Evolutionary conservation across 2,329 filamentous ascomycete genomes (phyloP), one percentile per base, ranked within the genome.

Genomic region (Trichoderma simmonsii): DNA sequence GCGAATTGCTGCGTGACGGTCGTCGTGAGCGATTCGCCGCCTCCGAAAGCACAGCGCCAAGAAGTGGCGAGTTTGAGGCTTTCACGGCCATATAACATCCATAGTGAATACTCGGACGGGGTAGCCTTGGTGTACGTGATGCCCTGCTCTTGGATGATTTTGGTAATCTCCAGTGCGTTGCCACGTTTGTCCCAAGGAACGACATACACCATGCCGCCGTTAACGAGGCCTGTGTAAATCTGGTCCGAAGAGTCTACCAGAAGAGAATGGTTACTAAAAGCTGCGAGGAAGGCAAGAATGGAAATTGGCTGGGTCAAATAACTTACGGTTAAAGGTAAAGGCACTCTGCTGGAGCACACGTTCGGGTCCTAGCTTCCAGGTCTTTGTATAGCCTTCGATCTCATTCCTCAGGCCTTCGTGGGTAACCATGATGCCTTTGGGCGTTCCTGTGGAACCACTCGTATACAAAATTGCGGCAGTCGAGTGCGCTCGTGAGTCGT

Each of bases 51-150:
- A 7, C 48, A 69, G 15, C 48, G 70, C 75, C 76, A 79, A n/a
- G 61, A 63, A 2, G 70, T 70, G 15, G 72, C 73, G 11, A 74
- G 73, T 11, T 34, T 32, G 1, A 76, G 71, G 7, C 56, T 28
- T 0, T 57, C 51, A 11, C 61, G 32, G 3, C 74, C 78, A 30
- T 77, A 75, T 3, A 72, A 74, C 2, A 81, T 60, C 81, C 77
- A 81, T 30, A 60, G 74, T 6, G 73, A 54, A 64, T 83, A 83
- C 73, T 86, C 84, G 0, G 85, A 82, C 0, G 85, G 83, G 1
- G 81, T 84, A 2, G 78, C 79, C 3, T 73, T 75, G 0, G 83
- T 85, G 43, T 78, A 77, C 0, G 80, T 83, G 34, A 87, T 77
- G 1, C 73, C 63, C 7, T 83, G 73, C 1, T 76, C n/a, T 0